A percentile compares a stretch with the other conserved stretches of the same genome.
These are phyloP conservation scores for Gigaspora rosea DNA, from an alignment of 192 early-diverging fungal species.

Conservation along the genomic window DNA sequence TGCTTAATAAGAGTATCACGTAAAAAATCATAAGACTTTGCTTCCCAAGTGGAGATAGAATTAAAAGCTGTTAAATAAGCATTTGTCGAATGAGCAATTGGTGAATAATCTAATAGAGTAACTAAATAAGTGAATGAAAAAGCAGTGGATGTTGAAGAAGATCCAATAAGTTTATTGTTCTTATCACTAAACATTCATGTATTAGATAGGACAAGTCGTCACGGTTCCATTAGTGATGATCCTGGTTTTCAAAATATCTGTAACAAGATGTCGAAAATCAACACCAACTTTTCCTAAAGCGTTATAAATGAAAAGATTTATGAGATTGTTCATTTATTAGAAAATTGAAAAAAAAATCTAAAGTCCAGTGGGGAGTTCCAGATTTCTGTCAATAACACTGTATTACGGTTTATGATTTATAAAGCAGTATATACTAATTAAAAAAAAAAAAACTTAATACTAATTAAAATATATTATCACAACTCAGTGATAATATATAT, in stretches of 20 bases:
- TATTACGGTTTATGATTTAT: too few species aligned
- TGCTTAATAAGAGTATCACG: conserved; percentile 5
- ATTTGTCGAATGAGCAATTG: conserved; percentile 67
- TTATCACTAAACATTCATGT: conserved; percentile 51
- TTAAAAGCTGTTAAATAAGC: conserved; percentile 64
- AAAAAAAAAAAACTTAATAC: too few species aligned
- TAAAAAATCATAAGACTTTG: conserved; percentile 14
- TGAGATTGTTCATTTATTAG: too few species aligned
- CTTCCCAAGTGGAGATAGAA: conserved; percentile 40
- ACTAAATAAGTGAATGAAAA: conserved; percentile 53
- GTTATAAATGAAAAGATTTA: too few species aligned
- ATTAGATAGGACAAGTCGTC: conserved; percentile 43
- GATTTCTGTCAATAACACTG: too few species aligned
- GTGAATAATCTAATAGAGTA: conserved; percentile 62
- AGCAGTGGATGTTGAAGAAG: background rate
- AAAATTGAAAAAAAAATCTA: too few species aligned
- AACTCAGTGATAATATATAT: too few species aligned
- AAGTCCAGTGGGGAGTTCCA: too few species aligned
- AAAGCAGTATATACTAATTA: too few species aligned
- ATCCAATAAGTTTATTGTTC: conserved; percentile 15
- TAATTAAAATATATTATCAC: too few species aligned
- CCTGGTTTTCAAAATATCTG: conserved; percentile 57
- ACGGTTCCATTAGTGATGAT: conserved; percentile 52
- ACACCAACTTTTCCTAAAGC: conserved; percentile 63
- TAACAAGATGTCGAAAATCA: conserved; percentile 69